A percentile compares a stretch with the other conserved stretches of the same genome.
These are phyloP conservation scores for Curvularia hawaiiensis DNA, from an alignment of 2,329 filamentous ascomycete genomes.

Conservation along the genomic window DNA sequence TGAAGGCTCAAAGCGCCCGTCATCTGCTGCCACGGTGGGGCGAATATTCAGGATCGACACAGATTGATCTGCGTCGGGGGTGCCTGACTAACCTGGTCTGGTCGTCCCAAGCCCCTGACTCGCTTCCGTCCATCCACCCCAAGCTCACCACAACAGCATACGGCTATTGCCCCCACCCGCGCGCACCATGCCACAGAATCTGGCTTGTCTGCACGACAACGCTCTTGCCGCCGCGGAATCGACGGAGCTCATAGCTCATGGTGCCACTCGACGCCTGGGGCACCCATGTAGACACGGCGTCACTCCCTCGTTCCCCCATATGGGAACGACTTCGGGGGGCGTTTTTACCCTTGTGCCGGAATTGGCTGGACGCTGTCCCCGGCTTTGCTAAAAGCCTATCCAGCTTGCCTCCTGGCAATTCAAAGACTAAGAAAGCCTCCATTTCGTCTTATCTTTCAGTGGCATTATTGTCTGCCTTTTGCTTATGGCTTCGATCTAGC, in stretches of 20 bases:
- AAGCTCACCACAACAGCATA: constrained; percentile 21
- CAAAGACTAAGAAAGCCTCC: constrained; percentile 5
- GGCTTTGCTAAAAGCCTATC: constrained; percentile 7
- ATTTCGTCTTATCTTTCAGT: constrained; percentile 5
- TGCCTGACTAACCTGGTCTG: constrained; percentile 37
- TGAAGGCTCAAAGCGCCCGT: constrained; percentile 7
- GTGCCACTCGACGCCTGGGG: constrained; percentile 14
- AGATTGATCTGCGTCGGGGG: constrained; percentile 25
- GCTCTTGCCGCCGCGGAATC: constrained; percentile 24
- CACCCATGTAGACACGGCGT: constrained; percentile 29
- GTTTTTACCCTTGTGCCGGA: constrained; percentile 4
- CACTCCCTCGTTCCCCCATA: constrained; percentile 20
- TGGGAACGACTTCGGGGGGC: constrained; percentile 1
- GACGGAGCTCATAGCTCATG: constrained; percentile 27
- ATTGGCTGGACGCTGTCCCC: constrained; percentile 8
- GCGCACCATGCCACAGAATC: constrained; percentile 17
- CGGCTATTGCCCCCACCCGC: constrained; percentile 23
- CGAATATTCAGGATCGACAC: constrained; percentile 19
- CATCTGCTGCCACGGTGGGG: constrained; percentile 26
- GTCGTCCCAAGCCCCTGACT: constrained; percentile 21
- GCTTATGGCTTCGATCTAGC: constrained; percentile 19
- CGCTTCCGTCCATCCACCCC: constrained; percentile 8
- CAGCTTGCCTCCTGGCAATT: constrained; percentile 7
- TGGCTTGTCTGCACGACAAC: constrained; percentile 32
- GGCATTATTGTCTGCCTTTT: constrained; percentile 7